A percentile compares a stretch with the other conserved stretches of the same genome.
Evolutionary conservation across 768 basidiomycete species (phyloP).

Genomic region (Goffeauzyma gilvescens): DNA sequence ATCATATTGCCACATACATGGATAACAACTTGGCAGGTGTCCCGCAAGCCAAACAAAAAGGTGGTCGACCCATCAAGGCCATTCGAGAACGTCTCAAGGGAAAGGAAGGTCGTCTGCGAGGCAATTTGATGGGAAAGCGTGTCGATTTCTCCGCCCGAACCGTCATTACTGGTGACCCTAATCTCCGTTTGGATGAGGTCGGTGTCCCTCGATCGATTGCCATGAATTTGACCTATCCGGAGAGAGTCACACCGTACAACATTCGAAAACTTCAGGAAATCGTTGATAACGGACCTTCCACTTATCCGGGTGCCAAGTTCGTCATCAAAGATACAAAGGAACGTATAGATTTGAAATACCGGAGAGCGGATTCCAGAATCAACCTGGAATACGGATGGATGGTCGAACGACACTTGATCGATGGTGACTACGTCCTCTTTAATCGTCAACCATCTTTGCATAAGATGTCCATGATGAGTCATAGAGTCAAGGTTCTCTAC

Average conservation of each 20-base stretch:
- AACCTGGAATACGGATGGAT: slow-evolving; percentile 97
- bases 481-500: slow-evolving; percentile 88
- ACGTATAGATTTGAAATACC: slow-evolving; percentile 87
- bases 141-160: slow-evolving; percentile 98
- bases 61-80: slow-evolving; percentile 90
- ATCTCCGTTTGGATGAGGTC: slow-evolving; percentile 85
- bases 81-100: slow-evolving; percentile 96
- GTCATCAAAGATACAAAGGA: slow-evolving; percentile 95
- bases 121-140: slow-evolving; percentile 98
- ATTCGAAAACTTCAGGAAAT: slow-evolving; percentile 83
- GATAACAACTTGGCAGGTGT: slow-evolving; percentile 98
- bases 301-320: slow-evolving; percentile 89
- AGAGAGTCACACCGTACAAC: slow-evolving; percentile 95
- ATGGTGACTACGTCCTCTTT: slow-evolving; percentile 91
- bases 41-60: slow-evolving; percentile 91
- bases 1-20: slow-evolving; percentile 99
- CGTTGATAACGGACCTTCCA: slow-evolving; percentile 80
- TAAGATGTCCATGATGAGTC: slow-evolving; percentile 99
- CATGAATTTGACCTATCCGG: slow-evolving; percentile 94
- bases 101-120: slow-evolving; percentile 91
- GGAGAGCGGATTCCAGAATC: slow-evolving; percentile 72
- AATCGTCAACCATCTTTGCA: slow-evolving; percentile 96
- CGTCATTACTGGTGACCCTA: slow-evolving; percentile 97
- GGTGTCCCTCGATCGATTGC: slow-evolving; percentile 89
- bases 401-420: slow-evolving; percentile 89